These are phyloP conservation scores for Fusarium sp. DNA, from an alignment of 2,329 filamentous ascomycete genomes.

Conservation along the genomic window DNA sequence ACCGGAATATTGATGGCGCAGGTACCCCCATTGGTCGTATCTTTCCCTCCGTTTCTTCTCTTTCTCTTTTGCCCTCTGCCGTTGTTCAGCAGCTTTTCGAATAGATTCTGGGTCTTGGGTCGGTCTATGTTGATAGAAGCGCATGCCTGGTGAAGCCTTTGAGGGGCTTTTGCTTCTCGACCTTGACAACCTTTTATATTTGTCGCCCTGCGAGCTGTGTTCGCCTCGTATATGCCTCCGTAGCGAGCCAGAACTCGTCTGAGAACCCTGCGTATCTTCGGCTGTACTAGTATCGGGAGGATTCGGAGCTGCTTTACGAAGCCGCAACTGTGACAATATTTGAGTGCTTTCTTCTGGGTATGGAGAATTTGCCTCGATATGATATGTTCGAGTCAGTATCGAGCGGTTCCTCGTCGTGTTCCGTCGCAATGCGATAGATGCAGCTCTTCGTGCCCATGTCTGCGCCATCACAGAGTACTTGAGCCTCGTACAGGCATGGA, in stretches of 20 bases:
- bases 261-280: slow-evolving; percentile 3
- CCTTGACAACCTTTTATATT: neutral
- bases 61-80: slow-evolving; percentile 2
- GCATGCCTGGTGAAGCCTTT: neutral
- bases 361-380: slow-evolving; percentile 6
- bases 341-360: slow-evolving; percentile 14
- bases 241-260: neutral
- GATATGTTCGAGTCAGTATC: slow-evolving; percentile 27
- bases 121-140: slow-evolving; percentile 3
- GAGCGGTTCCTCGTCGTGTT: slow-evolving; percentile 7
- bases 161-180: neutral
- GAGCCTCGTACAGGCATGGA: slow-evolving; percentile 45
- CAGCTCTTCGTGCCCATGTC: slow-evolving; percentile 35
- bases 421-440: slow-evolving; percentile 29
- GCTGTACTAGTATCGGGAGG: slow-evolving; percentile 4
- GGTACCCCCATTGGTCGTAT: slow-evolving; percentile 51
- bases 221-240: neutral
- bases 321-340: slow-evolving; percentile 38
- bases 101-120: neutral
- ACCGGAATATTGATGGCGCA: slow-evolving; percentile 46
- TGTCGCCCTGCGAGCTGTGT: neutral
- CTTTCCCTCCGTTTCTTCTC: slow-evolving; percentile 18
- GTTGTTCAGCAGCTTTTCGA: slow-evolving; percentile 13
- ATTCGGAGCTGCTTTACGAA: slow-evolving; percentile 16
- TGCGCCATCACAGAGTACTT: slow-evolving; percentile 29